A percentile compares a stretch with the other conserved stretches of the same genome.
Evolutionary conservation across 768 basidiomycete genomes (phyloP).

Genomic region (Termitomyces titanicus): DNA sequence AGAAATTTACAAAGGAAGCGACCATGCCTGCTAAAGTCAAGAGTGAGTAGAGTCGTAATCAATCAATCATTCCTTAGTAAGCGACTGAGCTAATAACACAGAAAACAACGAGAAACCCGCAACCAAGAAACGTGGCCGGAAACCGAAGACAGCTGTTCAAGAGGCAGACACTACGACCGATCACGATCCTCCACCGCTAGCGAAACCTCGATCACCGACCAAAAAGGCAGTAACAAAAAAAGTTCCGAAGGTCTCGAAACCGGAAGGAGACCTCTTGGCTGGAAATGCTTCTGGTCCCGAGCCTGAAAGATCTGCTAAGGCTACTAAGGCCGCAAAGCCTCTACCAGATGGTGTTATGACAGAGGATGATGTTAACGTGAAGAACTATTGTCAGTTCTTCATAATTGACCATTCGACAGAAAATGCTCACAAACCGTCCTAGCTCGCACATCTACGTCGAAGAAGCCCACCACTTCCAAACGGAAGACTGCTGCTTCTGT

Average conservation of each 20-base stretch:
- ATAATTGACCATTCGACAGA: not conserved
- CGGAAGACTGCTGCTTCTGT: not conserved
- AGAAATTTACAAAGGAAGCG: not conserved
- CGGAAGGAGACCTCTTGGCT: not conserved
- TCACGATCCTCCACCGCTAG: not conserved
- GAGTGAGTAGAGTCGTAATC: constrained; percentile 7
- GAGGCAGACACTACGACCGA: not conserved
- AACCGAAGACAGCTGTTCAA: constrained; percentile 5
- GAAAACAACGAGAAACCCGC: not conserved
- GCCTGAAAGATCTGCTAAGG: not conserved
- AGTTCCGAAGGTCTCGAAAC: not conserved
- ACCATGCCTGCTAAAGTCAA: constrained; percentile 5
- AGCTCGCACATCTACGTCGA: not conserved
- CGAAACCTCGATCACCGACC: not conserved
- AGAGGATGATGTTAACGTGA: not conserved
- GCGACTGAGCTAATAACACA: not conserved
- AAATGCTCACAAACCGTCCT: not conserved
- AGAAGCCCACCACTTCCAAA: not conserved
- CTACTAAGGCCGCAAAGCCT: not conserved
- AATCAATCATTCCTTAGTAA: not conserved
- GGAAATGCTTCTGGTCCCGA: not conserved
- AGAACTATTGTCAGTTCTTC: not conserved
- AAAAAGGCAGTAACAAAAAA: constrained; percentile 3
- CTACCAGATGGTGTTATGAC: not conserved
- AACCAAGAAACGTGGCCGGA: constrained; percentile 15